These are phyloP conservation scores for Saccharomycopsis fibuligera DNA, from an alignment of 805 yeast species.

Conservation along the genomic window DNA sequence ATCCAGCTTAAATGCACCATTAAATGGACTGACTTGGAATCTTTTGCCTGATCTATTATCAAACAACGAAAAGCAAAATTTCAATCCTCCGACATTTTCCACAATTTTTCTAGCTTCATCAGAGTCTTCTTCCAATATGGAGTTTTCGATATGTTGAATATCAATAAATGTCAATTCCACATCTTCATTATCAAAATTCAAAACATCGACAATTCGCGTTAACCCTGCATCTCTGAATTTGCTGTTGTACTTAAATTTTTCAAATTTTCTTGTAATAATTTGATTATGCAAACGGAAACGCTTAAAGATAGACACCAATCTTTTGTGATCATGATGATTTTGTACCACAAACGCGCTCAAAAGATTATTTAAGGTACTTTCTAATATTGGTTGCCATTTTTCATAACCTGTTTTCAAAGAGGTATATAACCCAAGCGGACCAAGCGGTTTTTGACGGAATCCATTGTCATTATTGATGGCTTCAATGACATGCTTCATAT, in stretches of 20 bases:
- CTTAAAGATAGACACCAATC: conserved; percentile 33
- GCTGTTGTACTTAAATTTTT: conserved; percentile 45
- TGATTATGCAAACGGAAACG: conserved; percentile 31
- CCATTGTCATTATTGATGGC: conserved; percentile 14
- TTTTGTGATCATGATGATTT: conserved; percentile 50
- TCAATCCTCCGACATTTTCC: conserved; percentile 31
- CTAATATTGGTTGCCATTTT: conserved; percentile 57
- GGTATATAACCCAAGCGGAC: conserved; percentile 70
- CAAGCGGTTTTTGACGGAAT: conserved; percentile 54
- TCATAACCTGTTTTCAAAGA: conserved; percentile 47
- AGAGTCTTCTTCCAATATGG: conserved; percentile 46
- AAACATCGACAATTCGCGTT: conserved; percentile 51
- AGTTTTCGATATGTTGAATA: conserved; percentile 49
- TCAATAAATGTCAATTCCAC: conserved; percentile 63
- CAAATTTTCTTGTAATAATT: conserved; percentile 47
- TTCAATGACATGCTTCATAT: conserved; percentile 28
- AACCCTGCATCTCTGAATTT: conserved; percentile 36
- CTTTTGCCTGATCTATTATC: conserved; percentile 39
- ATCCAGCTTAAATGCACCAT: conserved; percentile 44
- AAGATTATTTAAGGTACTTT: conserved; percentile 42
- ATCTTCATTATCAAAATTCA: conserved; percentile 49
- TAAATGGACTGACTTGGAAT: conserved; percentile 30
- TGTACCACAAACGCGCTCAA: conserved; percentile 64
- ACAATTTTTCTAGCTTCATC: conserved; percentile 43
- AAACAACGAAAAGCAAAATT: conserved; percentile 36